phyloP scores from a whole-genome alignment of 2,329 filamentous ascomycete genomes.

The Balansia obtecta region DNA sequence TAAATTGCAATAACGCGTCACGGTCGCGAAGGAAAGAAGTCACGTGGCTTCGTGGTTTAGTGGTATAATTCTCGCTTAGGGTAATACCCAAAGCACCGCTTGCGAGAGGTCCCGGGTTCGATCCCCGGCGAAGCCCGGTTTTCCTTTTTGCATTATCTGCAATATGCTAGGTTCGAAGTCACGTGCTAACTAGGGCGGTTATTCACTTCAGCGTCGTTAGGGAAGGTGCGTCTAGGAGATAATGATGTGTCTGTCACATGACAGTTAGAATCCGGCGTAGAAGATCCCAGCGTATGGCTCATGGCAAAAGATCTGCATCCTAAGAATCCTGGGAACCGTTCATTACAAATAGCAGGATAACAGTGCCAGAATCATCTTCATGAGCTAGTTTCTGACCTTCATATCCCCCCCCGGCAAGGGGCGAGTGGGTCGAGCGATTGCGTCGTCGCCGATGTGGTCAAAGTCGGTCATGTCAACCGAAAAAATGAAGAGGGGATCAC shows the following conservation, averaged over 20 bases:
- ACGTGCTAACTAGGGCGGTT: not conserved
- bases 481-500: slow-evolving; percentile 1
- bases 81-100: slow-evolving; percentile 4
- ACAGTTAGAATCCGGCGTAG: too few species aligned
- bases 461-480: not conserved
- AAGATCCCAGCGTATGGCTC: too few species aligned
- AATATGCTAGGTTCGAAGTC: too few species aligned
- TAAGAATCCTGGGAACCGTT: not conserved
- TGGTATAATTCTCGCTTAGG: slow-evolving; percentile 9
- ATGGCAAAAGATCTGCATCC: too few species aligned
- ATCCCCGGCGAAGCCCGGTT: slow-evolving; percentile 5
- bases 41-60: slow-evolving; percentile 7
- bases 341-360: not conserved
- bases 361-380: not conserved
- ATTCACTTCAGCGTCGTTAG: not conserved
- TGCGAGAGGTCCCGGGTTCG: slow-evolving; percentile 8
- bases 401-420: slow-evolving; percentile 5
- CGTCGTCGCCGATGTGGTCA: not conserved
- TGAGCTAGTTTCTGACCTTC: slow-evolving; percentile 1
- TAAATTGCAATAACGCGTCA: too few species aligned
- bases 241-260: not conserved
- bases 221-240: not conserved
- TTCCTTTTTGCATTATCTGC: not conserved
- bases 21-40: not conserved
- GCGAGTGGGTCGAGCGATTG: not conserved